A percentile compares a stretch with the other conserved stretches of the same genome.
Conservation (phyloP, 129 eudicot species). For the Arctium lappa region DNA sequence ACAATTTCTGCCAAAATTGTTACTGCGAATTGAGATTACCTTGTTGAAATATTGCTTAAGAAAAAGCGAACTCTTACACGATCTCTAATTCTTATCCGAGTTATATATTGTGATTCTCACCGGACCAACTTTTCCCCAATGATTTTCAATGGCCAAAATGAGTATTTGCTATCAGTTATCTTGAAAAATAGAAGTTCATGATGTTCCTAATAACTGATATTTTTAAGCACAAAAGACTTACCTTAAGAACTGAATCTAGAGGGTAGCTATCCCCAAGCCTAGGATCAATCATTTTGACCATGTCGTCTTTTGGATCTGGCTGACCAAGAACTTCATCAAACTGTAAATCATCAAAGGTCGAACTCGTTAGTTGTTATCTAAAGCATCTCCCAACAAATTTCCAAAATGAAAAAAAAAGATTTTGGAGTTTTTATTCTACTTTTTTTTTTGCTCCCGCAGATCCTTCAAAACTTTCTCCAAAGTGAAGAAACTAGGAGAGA, state of each 20-base stretch:
- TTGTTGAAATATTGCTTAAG: too few species aligned
- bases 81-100: too few species aligned
- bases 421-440: not conserved
- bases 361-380: not conserved
- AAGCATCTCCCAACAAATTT: not conserved
- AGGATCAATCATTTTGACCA: conserved; percentile 70
- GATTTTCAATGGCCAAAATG: not conserved
- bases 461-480: not conserved
- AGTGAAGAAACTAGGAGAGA: too few species aligned
- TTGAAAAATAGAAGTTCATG: not conserved
- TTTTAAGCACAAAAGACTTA: conserved; percentile 7
- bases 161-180: not conserved
- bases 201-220: not conserved
- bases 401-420: not conserved
- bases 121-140: not conserved
- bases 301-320: conserved; percentile 52
- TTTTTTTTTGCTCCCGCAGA: not conserved
- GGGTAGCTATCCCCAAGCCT: conserved; percentile 72
- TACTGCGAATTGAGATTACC: too few species aligned
- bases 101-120: too few species aligned
- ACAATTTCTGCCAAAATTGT: too few species aligned
- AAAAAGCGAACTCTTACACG: too few species aligned
- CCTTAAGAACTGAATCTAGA: conserved; percentile 77
- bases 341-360: conserved; percentile 31
- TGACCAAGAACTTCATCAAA: conserved; percentile 60